These are phyloP conservation scores for Dictyostelium capitatum DNA, from an alignment of 78 protist species.

Conservation along the genomic window DNA sequence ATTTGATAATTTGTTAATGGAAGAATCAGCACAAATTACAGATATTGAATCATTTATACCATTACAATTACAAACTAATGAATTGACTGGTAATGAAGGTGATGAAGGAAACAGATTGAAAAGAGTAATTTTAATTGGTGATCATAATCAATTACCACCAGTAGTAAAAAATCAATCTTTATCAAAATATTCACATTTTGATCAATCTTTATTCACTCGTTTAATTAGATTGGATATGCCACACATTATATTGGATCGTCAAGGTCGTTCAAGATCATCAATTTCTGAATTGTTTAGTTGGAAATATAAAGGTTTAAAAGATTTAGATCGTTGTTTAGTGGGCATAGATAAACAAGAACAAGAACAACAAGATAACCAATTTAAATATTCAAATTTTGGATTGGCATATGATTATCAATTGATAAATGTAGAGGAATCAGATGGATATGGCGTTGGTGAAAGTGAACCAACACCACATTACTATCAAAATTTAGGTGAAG, in stretches of 20 bases:
- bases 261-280: conserved; percentile 91
- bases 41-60: conserved; percentile 99
- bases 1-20: conserved; percentile 98
- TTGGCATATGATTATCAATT: conserved; percentile 91
- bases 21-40: conserved; percentile 95
- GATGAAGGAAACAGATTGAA: conserved; percentile 84
- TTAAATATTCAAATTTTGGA: conserved; percentile 84
- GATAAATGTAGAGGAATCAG: conserved; percentile 91
- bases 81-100: conserved; percentile 60
- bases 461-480: conserved; percentile 89
- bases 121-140: conserved; percentile 97
- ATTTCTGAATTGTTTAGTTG: conserved; percentile 93
- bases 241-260: conserved; percentile 83
- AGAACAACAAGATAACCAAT: conserved; percentile 41
- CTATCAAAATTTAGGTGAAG: conserved; percentile 96
- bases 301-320: conserved; percentile 92
- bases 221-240: conserved; percentile 92
- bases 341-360: conserved; percentile 1
- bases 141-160: conserved; percentile 98
- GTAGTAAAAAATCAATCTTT: conserved; percentile 95
- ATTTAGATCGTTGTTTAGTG: conserved; percentile 56
- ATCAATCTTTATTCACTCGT: conserved; percentile 89
- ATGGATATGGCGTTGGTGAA: conserved; percentile 90
- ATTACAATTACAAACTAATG: conserved; percentile 91
- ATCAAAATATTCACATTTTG: conserved; percentile 89